A percentile compares a stretch with the other conserved stretches of the same genome.
phyloP scores from a whole-genome alignment of 2,329 filamentous ascomycete genomes.

The Tympanopsis confertula region DNA sequence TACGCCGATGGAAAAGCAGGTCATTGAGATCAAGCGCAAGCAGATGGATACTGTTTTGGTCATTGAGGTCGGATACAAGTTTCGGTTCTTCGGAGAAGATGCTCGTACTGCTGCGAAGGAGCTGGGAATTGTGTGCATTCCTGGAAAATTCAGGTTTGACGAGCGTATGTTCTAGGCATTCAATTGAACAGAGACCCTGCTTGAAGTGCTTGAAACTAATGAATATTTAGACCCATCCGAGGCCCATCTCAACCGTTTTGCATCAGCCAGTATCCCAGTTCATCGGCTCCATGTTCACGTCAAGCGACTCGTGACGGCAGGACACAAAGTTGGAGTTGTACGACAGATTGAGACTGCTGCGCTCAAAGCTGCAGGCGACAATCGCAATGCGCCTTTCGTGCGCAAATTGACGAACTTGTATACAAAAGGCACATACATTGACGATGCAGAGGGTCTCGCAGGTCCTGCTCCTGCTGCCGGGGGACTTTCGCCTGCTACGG shows the following conservation, averaged over 20 bases:
- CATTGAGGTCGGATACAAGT: constrained; percentile 67
- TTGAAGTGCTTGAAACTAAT: constrained; percentile 5
- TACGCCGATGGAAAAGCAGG: constrained; percentile 61
- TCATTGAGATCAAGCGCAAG: constrained; percentile 62
- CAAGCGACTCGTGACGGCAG: constrained; percentile 58
- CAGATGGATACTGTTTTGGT: constrained; percentile 60
- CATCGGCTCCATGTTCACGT: constrained; percentile 66
- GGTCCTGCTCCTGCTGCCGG: constrained; percentile 15
- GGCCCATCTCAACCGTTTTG: constrained; percentile 58
- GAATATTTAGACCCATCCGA: constrained; percentile 43
- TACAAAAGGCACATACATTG: constrained; percentile 67
- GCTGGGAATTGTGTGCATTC: constrained; percentile 63
- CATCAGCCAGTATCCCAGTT: constrained; percentile 62
- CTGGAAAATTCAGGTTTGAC: constrained; percentile 61
- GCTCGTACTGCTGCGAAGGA: constrained; percentile 59
- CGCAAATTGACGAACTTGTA: constrained; percentile 65
- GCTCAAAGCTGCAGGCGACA: constrained; percentile 61
- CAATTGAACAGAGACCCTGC: constrained; percentile 4
- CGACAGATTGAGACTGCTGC: constrained; percentile 64
- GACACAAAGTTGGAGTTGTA: constrained; percentile 64
- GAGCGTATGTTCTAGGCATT: constrained; percentile 35
- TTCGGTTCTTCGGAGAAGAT: constrained; percentile 65
- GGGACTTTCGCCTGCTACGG: constrained; percentile 29
- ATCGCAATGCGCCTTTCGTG: constrained; percentile 59
- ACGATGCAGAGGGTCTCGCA: constrained; percentile 56